These are phyloP conservation scores for Leccinum disarticulatum DNA, from an alignment of 768 basidiomycete species.

Conservation along the genomic window DNA sequence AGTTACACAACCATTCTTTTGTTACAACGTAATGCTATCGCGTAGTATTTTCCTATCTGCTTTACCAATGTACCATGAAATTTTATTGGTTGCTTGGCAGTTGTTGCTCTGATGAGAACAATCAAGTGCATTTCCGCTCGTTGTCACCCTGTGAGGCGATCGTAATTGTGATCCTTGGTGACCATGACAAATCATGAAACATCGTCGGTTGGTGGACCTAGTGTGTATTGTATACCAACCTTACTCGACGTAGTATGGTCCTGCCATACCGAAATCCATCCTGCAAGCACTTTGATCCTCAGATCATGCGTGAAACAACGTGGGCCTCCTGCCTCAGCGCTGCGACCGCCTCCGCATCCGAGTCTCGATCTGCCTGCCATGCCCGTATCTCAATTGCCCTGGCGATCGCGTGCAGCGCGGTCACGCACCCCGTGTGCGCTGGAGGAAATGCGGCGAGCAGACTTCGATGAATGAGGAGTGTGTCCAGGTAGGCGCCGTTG, in stretches of 20 bases:
- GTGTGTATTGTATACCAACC: not conserved
- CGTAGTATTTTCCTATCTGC: not conserved
- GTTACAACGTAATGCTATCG: constrained; percentile 6
- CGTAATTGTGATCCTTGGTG: too few species aligned
- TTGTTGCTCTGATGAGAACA: not conserved
- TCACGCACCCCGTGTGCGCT: constrained; percentile 63
- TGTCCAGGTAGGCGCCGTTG: constrained; percentile 74
- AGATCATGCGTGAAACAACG: constrained; percentile 41
- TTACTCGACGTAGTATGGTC: not conserved
- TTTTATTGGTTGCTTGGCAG: not conserved
- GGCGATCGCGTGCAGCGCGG: constrained; percentile 66
- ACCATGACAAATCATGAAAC: not conserved
- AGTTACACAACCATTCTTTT: too few species aligned
- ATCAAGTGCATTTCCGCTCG: not conserved
- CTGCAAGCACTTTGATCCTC: constrained; percentile 10
- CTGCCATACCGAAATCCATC: constrained; percentile 4
- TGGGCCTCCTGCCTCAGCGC: constrained; percentile 72
- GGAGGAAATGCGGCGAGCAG: constrained; percentile 60
- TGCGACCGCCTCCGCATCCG: constrained; percentile 65
- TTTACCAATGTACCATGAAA: constrained; percentile 1
- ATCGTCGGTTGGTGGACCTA: not conserved
- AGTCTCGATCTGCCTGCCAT: constrained; percentile 71
- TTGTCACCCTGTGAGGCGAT: too few species aligned
- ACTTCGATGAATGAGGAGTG: constrained; percentile 76
- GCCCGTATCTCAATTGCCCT: constrained; percentile 58